These are phyloP conservation scores for Trametes hirsuta DNA, from an alignment of 1,284 basidiomycete genomes.

Conservation along the genomic window DNA sequence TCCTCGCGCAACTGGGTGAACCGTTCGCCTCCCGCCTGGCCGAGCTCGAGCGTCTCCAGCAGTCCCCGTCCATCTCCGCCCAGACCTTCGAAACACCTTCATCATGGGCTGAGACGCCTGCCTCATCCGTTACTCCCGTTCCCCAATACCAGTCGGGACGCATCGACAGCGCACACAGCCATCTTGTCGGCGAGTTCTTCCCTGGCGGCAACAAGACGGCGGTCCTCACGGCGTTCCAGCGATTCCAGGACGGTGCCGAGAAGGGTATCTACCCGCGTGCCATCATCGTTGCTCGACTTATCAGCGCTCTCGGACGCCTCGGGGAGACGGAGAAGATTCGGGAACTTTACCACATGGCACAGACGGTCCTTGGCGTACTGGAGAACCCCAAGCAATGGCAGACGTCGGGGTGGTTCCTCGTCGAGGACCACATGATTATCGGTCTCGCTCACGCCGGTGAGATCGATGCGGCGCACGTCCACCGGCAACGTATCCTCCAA, in stretches of 20 bases:
- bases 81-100: slow-evolving; percentile 16
- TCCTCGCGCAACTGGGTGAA: slow-evolving; percentile 24
- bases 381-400: slow-evolving; percentile 52
- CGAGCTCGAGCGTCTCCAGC: slow-evolving; percentile 16
- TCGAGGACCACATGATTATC: slow-evolving; percentile 91
- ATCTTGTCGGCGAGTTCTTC: slow-evolving; percentile 47
- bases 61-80: slow-evolving; percentile 9
- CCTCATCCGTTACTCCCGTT: slow-evolving; percentile 15
- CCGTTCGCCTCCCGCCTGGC: slow-evolving; percentile 18
- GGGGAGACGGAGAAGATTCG: slow-evolving; percentile 65
- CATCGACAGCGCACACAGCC: slow-evolving; percentile 39
- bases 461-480: slow-evolving; percentile 78
- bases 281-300: slow-evolving; percentile 61
- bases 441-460: slow-evolving; percentile 82
- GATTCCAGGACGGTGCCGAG: slow-evolving; percentile 41
- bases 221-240: slow-evolving; percentile 38
- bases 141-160: slow-evolving; percentile 10
- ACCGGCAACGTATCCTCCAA: slow-evolving; percentile 79
- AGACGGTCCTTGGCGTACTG: slow-evolving; percentile 55
- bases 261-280: slow-evolving; percentile 55
- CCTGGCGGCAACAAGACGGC: slow-evolving; percentile 28
- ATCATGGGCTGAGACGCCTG: slow-evolving; percentile 18
- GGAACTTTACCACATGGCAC: slow-evolving; percentile 73
- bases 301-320: slow-evolving; percentile 69
- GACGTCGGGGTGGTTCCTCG: slow-evolving; percentile 68